Evolutionary conservation across 1,139 yeast genomes (phyloP).

Genomic region (Pichia cactophila): DNA sequence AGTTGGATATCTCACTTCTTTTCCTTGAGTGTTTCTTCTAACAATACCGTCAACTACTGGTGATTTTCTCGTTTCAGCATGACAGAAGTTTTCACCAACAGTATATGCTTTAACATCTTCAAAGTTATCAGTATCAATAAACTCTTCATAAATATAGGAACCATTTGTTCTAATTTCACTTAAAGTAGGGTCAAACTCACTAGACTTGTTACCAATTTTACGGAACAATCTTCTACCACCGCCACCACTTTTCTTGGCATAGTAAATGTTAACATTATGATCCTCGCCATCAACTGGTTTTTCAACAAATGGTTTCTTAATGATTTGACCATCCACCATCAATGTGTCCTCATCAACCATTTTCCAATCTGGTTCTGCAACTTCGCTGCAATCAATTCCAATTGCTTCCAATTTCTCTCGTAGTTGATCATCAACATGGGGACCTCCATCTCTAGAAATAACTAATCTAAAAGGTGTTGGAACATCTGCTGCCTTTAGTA

Average conservation of each 20-base stretch:
- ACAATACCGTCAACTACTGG: conserved; percentile 99
- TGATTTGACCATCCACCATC: conserved; percentile 59
- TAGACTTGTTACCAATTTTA: conserved; percentile 93
- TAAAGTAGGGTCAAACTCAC: conserved; percentile 87
- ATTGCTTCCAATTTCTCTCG: conserved; percentile 47
- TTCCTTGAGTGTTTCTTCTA: conserved; percentile 94
- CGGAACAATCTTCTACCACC: conserved; percentile 94
- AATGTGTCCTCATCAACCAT: conserved; percentile 88
- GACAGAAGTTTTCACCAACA: conserved; percentile 84
- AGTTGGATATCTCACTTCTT: conserved; percentile 88
- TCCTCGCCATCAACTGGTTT: conserved; percentile 99
- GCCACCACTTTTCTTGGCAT: conserved; percentile 84
- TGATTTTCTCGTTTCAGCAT: conserved; percentile 96
- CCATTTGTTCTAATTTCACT: conserved; percentile 78
- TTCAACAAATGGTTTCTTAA: conserved; percentile 91
- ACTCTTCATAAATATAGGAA: conserved; percentile 84
- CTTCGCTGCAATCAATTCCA: conserved; percentile 47
- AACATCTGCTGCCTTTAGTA: conserved; percentile 76
- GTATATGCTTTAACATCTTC: conserved; percentile 99
- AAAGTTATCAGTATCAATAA: conserved; percentile 96
- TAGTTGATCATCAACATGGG: conserved; percentile 64
- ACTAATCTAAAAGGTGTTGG: conserved; percentile 85
- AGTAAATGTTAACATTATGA: conserved; percentile 91
- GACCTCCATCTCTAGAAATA: conserved; percentile 96
- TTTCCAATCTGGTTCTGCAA: conserved; percentile 71